Evolutionary conservation across 2,329 filamentous ascomycete species (phyloP), one percentile per base, ranked within the genome.

Genomic region (Colletotrichum euphorbiae): DNA sequence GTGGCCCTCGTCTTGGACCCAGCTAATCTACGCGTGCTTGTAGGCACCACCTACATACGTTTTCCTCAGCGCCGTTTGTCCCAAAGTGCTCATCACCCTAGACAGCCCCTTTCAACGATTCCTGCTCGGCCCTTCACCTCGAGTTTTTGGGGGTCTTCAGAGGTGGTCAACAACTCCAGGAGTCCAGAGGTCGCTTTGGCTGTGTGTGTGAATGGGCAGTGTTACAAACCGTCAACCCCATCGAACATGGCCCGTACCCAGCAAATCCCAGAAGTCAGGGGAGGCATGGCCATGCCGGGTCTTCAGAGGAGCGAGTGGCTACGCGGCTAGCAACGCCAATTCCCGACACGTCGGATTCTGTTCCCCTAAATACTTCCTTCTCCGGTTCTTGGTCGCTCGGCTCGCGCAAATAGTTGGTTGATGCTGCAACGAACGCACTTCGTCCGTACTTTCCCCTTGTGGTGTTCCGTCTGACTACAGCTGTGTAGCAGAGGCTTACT

Each of bases 251-350:
- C 52, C 33, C 33, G 6, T 36, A 33, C 13, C 50, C 21, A 62
- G 42, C 57, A 28, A 51, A 24, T 50, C 40, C 36, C 33, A 28
- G 17, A 33, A 9, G 42, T n/a, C 33, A 56, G 21, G 42, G 36
- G 28, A n/a, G n/a, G n/a, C 38, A 15, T 31, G 15, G n/a, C 8
- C 38, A 15, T 31, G 50, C 33, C 8, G 62, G n/a, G 42, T 48
- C 19, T 43, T 31, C 17, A 19, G 36, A 67, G 57, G 33, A 62
- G 40, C 50, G 45, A 62, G 31, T 54, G 59, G 36, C 48, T 55
- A 31, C 45, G 28, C 15, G 8, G 33, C 33, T 31, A 42, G 21
- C 50, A 33, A 36, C 38, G 9, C 19, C 38, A 58, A 36, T 65
- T 50, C 31, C 52, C 46, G 40, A 59, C 33, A 13, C 7, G 65